Conservation (phyloP, 2,329 filamentous ascomycete species). For the Diaporthe vexans region DNA sequence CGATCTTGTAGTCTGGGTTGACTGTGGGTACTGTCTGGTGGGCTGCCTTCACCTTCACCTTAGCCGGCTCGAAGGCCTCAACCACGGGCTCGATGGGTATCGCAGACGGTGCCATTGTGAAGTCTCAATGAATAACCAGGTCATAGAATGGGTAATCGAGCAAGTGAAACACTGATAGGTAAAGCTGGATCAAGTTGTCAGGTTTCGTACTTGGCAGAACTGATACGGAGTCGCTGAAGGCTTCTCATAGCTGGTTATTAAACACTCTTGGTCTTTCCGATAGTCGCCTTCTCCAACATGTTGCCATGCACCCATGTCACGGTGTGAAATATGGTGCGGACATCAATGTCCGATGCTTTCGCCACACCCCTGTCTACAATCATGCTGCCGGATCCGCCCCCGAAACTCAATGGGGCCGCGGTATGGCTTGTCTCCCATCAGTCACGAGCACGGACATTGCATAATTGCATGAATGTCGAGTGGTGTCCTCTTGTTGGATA, state of each 20-base stretch:
- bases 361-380: neutral
- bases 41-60: neutral
- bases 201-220: neutral
- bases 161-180: neutral
- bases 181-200: neutral
- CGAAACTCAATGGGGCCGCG: too few species aligned
- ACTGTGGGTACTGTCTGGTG: conserved; percentile 8
- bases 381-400: too few species aligned
- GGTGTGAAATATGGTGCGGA: neutral
- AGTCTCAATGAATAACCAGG: neutral
- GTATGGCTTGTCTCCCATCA: neutral
- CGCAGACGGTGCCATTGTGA: conserved; percentile 18
- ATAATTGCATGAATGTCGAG: neutral
- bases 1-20: neutral
- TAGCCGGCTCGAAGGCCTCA: neutral
- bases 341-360: neutral
- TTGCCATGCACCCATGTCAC: neutral
- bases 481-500: neutral
- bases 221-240: neutral
- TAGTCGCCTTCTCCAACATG: neutral
- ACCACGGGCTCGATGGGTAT: neutral
- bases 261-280: neutral
- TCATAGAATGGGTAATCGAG: neutral
- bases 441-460: neutral
- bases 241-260: neutral